Evolutionary conservation across 805 yeast genomes (phyloP), one percentile per base, ranked within the genome.

Genomic region (Ogataea wickerhamii): DNA sequence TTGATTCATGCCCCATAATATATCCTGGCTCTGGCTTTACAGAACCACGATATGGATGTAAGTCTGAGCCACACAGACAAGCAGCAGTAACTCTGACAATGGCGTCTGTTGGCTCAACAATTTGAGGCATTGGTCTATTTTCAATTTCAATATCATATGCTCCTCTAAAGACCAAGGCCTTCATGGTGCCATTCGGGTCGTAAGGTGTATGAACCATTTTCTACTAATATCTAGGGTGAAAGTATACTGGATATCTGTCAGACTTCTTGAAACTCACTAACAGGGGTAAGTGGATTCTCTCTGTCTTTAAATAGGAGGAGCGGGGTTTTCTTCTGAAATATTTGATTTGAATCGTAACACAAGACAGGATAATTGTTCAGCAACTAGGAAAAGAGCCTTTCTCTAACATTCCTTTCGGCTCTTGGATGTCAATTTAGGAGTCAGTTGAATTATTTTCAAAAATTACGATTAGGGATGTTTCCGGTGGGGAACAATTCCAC

Each of bases 51-150:
- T 71, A 74, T 29, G 69, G 64, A 52, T 75, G 80, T 38, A 75
- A 60, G 47, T 75, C 80, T 5, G 78, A 68, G 2, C 80, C 80
- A 52, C 80, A 75, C 13, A 75, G 54, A 3, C 76, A 78, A 2
- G 77, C 66, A 38, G 60, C 69, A 36, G 59, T 60, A 22, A 70
- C 74, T 44, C 70, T 71, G 35, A 75, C 55, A 17, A 75, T 60
- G 4, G 66, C 78, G 44, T 74, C 79, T 0, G 60, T 57, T 2
- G 66, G 61, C 1, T 46, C 46, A 18, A 53, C 42, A 17, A 75
- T 50, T 19, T 40, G 35, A 7, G 80, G 80, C 10, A 58, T 56
- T 3, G 69, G 66, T 30, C 64, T 61, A 1, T 49, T 53, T 36
- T 66, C 67, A 4, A 73, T 64, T 33, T 56, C 53, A 37, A 74